Conservation (phyloP, 306 rosid species). For the Lupinus albus region DNA sequence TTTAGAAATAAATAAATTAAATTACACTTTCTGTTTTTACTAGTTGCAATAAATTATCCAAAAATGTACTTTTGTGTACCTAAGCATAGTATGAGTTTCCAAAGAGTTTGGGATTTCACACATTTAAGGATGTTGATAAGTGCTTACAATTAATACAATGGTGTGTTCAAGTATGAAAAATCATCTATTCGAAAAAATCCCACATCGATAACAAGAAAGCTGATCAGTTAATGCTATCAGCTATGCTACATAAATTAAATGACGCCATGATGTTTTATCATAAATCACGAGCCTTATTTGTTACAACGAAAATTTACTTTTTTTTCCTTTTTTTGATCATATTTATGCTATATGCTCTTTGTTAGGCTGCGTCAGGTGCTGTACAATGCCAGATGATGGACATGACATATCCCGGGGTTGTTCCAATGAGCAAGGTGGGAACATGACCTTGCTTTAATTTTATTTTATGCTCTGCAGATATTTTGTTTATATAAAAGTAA, state of each 20-base stretch:
- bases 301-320: conserved; percentile 12
- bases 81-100: background rate
- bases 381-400: conserved; percentile 98
- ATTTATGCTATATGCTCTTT: conserved; percentile 22
- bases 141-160: background rate
- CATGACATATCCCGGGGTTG: conserved; percentile 88
- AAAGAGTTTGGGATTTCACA: conserved; percentile 16
- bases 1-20: background rate
- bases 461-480: conserved; percentile 20
- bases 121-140: background rate
- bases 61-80: background rate
- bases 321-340: conserved; percentile 13
- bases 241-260: background rate
- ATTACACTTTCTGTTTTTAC: background rate
- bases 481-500: background rate
- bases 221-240: background rate
- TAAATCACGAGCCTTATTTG: conserved; percentile 15
- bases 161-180: conserved; percentile 10
- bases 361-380: conserved; percentile 96
- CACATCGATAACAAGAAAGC: background rate
- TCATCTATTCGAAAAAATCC: background rate
- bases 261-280: too few relatives aligned
- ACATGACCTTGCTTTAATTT: conserved; percentile 30
- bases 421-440: conserved; percentile 94
- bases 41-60: background rate